Evolutionary conservation across 1,284 basidiomycete genomes (phyloP), one percentile per base, ranked within the genome.

Genomic region (Tremellales sp.): DNA sequence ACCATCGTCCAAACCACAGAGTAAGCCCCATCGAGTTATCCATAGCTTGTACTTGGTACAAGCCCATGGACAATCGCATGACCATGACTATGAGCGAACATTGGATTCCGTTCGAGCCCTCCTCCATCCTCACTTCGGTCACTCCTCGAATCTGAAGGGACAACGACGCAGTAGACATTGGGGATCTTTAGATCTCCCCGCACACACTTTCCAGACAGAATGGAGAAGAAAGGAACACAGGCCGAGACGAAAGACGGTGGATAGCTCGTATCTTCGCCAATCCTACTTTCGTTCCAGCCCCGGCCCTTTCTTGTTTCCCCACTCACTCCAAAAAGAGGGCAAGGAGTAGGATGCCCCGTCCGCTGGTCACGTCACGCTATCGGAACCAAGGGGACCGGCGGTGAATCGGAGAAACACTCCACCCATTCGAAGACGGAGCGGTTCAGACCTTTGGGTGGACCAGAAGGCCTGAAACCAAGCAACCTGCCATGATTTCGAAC

Each of bases 1-100:
- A 47, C 29, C 22, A 27, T 28, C 26, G 49, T 57, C 57, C 66
- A 69, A 71, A 58, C 62, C 48, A 67, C 68, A 69, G 65, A 67
- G 52, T 67, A 69, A 71, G 68, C 68, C 66, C 68, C 68, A 68
- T 71, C 63, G 65, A 65, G 68, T 69, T 61, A 66, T 62, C 66
- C 52, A 51, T 55, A 27, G 32, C 16, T 48, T 36, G 16, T 16
- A 27, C 24, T 36, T 26, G 18, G 19, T 26, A 7, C 19, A 4
- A 32, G 25, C 8, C 32, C 12, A 39, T 34, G 47, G 64, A 57
- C 65, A 69, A 71, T 68, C 68, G 66, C 61, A 71, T 71, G 49
- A 64, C 68, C 67, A 56, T 70, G 37, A 33, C 65, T 57, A 69
- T 69, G 68, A 71, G 68, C 66, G 35, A 40, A 45, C 40, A 38